These are phyloP conservation scores for Nitzschia sp. DNA, from an alignment of 108 stramenopile genomes.

Conservation along the genomic window DNA sequence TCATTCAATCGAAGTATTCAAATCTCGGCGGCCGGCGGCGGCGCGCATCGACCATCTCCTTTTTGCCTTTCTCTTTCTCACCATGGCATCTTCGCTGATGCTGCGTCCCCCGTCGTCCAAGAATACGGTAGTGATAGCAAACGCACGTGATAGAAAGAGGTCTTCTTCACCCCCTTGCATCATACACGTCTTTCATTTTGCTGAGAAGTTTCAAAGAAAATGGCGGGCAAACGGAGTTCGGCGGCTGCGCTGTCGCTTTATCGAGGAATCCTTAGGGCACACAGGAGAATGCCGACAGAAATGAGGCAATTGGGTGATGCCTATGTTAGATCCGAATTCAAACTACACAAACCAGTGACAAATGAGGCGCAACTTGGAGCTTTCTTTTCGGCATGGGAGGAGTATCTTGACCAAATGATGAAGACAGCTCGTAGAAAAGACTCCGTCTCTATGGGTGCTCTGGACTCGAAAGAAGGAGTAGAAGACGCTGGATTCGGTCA, in stretches of 20 bases:
- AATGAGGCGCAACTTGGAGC: slow-evolving; percentile 54
- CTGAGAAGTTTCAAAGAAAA: background rate
- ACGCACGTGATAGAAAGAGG: too few species aligned
- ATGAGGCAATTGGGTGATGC: slow-evolving; percentile 72
- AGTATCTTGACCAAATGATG: slow-evolving; percentile 62
- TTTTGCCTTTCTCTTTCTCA: too few species aligned
- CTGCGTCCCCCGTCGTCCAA: too few species aligned
- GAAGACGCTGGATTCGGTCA: slow-evolving; percentile 50
- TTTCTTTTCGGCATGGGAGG: slow-evolving; percentile 68
- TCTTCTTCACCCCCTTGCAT: too few species aligned
- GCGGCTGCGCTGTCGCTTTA: slow-evolving; percentile 45
- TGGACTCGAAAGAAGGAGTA: slow-evolving; percentile 19
- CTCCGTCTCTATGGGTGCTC: slow-evolving; percentile 28
- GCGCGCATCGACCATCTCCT: too few species aligned
- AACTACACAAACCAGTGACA: slow-evolving; percentile 60
- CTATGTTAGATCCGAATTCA: slow-evolving; percentile 80
- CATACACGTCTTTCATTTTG: too few species aligned
- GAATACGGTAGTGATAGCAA: too few species aligned
- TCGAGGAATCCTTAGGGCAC: slow-evolving; percentile 64
- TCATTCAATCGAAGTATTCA: too few species aligned
- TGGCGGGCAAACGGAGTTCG: background rate
- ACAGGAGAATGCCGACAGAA: slow-evolving; percentile 60
- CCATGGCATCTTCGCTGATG: too few species aligned
- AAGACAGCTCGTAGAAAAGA: slow-evolving; percentile 55
- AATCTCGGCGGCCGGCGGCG: too few species aligned